Base-by-base conservation (phyloP, 192 early-diverging fungal species). In the Geosiphon pyriformis region DNA sequence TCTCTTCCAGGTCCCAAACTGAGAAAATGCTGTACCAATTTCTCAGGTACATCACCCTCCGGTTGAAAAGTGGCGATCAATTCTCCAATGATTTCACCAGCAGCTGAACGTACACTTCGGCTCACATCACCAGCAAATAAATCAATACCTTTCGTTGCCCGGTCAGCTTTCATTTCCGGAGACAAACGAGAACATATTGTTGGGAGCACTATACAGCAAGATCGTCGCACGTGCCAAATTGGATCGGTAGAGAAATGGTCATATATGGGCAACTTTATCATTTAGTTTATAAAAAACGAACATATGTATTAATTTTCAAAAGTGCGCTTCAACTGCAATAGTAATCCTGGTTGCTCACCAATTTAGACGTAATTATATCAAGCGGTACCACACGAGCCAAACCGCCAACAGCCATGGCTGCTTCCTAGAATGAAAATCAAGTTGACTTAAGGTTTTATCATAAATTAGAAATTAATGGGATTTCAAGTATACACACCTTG, bases 151-250 rank as follows among this genome's bases (percentile, higher is more conserved):
- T 80, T 78, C 18, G 78, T 73, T 0, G 77, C 81, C 7, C 78
- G 67, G 4, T 58, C 62, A 1, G 72, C 56, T 37, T 73, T 79
- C 64, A 78, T 59, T 18, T 85, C 83, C 10, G 51, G 42, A 3
- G 81, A 80, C 27, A 85, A 55, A 3, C 77, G 76, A 17, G 57
- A 67, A 51, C 80, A 78, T 31, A 85, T 65, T 27, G 73, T 64
- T 0, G 81, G 76, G 12, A 85, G 58, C 0, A 79, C 71, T 15
- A 78, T 69, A n/a, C 78, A 74, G 37, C 81, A 83, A 3, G 83
- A 79, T 15, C 80, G 72, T 48, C 83, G 78, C 20, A 83, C 78
- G 49, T 85, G 83, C 83, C 83, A 85, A 35, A 79, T 85, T 2
- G 77, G 71, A 56, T 85, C 81, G 26, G 69, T 73, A 22, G 76